phyloP scores from a whole-genome alignment of 805 yeast species.

The Myxozyma melibiosi region DNA sequence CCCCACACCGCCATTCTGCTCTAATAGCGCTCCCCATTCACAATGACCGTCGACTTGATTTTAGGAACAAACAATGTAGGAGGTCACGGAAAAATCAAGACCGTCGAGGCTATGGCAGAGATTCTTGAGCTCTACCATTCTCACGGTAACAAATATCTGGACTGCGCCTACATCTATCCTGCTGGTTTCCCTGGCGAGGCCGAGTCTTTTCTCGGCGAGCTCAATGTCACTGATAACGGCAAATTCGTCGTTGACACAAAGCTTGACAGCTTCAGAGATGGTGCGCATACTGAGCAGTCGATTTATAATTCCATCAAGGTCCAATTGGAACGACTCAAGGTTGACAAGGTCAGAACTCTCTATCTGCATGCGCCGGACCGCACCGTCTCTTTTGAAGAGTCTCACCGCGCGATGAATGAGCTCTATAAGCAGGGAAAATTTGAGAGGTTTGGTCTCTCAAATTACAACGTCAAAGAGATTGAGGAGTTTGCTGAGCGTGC shows the following conservation, averaged over 20 bases:
- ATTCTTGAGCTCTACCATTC: slow-evolving; percentile 14
- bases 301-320: slow-evolving; percentile 8
- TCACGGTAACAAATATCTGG: slow-evolving; percentile 9
- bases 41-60: slow-evolving; percentile 19
- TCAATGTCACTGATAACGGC: slow-evolving; percentile 7
- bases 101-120: slow-evolving; percentile 1
- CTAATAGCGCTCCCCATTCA: not conserved
- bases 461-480: slow-evolving; percentile 34
- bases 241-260: slow-evolving; percentile 17
- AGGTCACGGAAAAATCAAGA: slow-evolving; percentile 16
- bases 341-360: slow-evolving; percentile 21
- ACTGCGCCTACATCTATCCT: slow-evolving; percentile 25
- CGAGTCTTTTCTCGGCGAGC: slow-evolving; percentile 20
- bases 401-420: slow-evolving; percentile 35
- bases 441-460: slow-evolving; percentile 37
- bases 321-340: slow-evolving; percentile 15
- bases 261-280: slow-evolving; percentile 6
- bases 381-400: slow-evolving; percentile 34
- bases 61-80: slow-evolving; percentile 28
- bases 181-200: slow-evolving; percentile 22
- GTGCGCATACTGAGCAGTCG: slow-evolving; percentile 14
- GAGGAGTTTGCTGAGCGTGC: slow-evolving; percentile 24
- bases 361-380: slow-evolving; percentile 36
- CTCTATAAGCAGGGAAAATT: slow-evolving; percentile 38
- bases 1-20: not conserved